These are phyloP conservation scores for Neurospora sp. DNA, from an alignment of 495 filamentous ascomycete genomes.

Conservation along the genomic window DNA sequence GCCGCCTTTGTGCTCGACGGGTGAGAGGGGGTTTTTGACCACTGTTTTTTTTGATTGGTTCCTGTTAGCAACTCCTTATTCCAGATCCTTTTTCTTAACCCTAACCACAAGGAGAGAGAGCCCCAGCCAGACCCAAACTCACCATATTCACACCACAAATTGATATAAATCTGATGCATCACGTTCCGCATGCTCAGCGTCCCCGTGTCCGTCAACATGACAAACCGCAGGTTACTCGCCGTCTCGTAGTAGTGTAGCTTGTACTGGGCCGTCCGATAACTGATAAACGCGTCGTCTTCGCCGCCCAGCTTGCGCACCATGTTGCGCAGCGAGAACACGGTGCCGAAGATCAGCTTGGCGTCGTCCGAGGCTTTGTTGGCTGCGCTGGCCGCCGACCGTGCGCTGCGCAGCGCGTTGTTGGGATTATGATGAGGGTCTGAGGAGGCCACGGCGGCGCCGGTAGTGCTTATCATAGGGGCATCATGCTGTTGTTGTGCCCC, in stretches of 20 bases:
- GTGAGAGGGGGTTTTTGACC: constrained; percentile 88
- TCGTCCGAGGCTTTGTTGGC: constrained; percentile 65
- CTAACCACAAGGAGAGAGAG: too few species aligned
- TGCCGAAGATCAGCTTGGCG: constrained; percentile 94
- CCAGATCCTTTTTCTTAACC: too few species aligned
- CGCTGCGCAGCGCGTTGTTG: constrained; percentile 3
- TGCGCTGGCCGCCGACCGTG: constrained; percentile 18
- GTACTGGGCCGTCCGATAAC: constrained; percentile 84
- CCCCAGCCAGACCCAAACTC: constrained; percentile 12
- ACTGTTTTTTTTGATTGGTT: constrained; percentile 37
- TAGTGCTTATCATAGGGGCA: neutral
- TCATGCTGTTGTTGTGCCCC: constrained; percentile 2
- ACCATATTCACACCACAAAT: constrained; percentile 94
- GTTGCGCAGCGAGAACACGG: constrained; percentile 89
- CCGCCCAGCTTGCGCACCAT: constrained; percentile 94
- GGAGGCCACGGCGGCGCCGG: constrained; percentile 10
- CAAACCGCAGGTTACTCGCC: constrained; percentile 86
- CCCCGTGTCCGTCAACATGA: constrained; percentile 89
- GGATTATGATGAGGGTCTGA: constrained; percentile 22
- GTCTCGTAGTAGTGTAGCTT: constrained; percentile 99
- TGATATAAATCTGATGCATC: constrained; percentile 96
- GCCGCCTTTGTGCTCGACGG: constrained; percentile 79
- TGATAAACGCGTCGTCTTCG: constrained; percentile 84
- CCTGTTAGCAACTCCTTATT: neutral
- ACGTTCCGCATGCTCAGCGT: constrained; percentile 84